Conservation (phyloP, 768 basidiomycete genomes). For the Tylopilus sp. region DNA sequence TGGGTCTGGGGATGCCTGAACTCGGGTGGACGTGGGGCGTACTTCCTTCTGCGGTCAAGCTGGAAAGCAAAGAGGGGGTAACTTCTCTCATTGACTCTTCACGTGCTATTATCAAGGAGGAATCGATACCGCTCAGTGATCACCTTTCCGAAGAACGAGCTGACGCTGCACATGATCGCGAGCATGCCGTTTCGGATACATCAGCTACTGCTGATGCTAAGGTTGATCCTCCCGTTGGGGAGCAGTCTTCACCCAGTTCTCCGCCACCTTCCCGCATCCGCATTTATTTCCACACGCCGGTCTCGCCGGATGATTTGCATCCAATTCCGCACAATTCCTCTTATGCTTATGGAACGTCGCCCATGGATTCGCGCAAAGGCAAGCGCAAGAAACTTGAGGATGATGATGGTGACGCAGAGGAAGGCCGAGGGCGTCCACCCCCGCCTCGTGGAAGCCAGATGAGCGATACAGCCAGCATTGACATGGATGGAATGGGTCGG, state of each 20-base stretch:
- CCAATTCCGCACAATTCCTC: conserved; percentile 63
- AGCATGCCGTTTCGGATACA: conserved; percentile 24
- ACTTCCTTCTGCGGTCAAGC: conserved; percentile 39
- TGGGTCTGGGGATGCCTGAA: conserved; percentile 81
- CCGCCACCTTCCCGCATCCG: conserved; percentile 77
- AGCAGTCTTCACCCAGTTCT: conserved; percentile 34
- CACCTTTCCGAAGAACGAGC: conserved; percentile 15
- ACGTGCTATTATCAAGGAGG: conserved; percentile 32
- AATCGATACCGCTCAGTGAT: conserved; percentile 24
- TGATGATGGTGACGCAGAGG: conserved; percentile 78
- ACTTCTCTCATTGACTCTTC: conserved; percentile 31
- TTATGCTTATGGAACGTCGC: conserved; percentile 36
- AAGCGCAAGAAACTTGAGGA: conserved; percentile 90
- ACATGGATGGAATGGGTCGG: conserved; percentile 54
- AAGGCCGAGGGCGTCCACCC: conserved; percentile 64
- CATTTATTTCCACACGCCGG: conserved; percentile 90
- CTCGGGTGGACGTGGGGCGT: conserved; percentile 87
- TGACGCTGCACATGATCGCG: conserved; percentile 19
- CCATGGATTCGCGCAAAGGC: conserved; percentile 67
- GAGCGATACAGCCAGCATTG: conserved; percentile 56
- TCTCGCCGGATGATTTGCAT: conserved; percentile 75
- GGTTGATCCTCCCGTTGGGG: conserved; percentile 24
- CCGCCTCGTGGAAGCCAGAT: conserved; percentile 43
- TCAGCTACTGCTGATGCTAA: conserved; percentile 33
- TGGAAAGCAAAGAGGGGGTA: conserved; percentile 36